phyloP scores from a whole-genome alignment of 1,284 basidiomycete genomes.

The Thecaphora thlaspeos region DNA sequence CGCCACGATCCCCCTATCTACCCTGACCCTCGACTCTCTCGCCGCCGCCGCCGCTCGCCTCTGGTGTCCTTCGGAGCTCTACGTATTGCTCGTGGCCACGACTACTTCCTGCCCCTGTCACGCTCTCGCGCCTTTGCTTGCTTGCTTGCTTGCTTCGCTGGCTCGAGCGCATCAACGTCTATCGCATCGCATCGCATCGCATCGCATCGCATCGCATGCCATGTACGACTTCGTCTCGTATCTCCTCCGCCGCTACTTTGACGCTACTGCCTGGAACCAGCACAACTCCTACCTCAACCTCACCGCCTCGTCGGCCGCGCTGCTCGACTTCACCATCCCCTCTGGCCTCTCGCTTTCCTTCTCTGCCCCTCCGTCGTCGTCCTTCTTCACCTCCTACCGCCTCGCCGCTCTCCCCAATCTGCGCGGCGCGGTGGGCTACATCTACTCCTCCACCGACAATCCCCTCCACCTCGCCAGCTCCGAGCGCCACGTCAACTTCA shows the following conservation, averaged over 20 bases:
- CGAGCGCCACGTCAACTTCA: constrained; percentile 69
- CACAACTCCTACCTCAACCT: constrained; percentile 89
- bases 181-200: too few relatives aligned
- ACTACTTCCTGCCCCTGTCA: too few relatives aligned
- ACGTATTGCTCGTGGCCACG: too few relatives aligned
- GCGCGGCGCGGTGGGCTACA: constrained; percentile 88
- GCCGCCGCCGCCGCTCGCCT: too few relatives aligned
- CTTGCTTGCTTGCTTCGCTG: too few relatives aligned
- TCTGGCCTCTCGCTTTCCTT: constrained; percentile 75
- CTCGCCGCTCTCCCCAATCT: constrained; percentile 87
- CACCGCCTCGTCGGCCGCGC: constrained; percentile 72
- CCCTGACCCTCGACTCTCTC: too few relatives aligned
- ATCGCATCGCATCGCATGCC: too few relatives aligned
- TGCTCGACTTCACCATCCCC: constrained; percentile 80
- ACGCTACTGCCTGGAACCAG: constrained; percentile 90
- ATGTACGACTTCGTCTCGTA: constrained; percentile 64
- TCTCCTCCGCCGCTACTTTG: constrained; percentile 83
- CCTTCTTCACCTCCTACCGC: constrained; percentile 82
- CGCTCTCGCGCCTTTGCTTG: too few relatives aligned
- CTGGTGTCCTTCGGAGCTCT: too few relatives aligned
- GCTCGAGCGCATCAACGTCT: too few relatives aligned
- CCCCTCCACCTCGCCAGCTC: constrained; percentile 57
- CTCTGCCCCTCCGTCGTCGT: constrained; percentile 81
- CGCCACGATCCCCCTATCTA: too few relatives aligned
- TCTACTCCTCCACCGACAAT: constrained; percentile 67